A percentile compares a stretch with the other conserved stretches of the same genome.
Conservation (phyloP, 2,329 filamentous ascomycete genomes). For the Alternaria sp. region DNA sequence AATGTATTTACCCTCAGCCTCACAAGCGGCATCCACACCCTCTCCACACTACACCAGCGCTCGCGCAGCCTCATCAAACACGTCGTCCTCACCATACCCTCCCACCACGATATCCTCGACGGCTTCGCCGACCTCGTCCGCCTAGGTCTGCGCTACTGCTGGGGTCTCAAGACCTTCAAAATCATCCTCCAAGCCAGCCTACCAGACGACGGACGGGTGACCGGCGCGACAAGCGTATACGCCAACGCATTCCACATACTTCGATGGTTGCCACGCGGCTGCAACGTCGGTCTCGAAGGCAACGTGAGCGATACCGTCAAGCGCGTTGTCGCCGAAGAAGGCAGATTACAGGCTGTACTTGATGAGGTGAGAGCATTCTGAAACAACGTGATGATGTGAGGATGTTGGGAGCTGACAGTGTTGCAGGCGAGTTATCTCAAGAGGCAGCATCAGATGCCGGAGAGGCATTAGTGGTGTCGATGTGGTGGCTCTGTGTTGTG, state of each 20-base stretch:
- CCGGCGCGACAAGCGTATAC: conserved; percentile 52
- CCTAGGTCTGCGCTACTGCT: conserved; percentile 55
- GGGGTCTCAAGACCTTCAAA: conserved; percentile 52
- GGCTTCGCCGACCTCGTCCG: conserved; percentile 55
- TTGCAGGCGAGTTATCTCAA: conserved; percentile 40
- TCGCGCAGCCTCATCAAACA: conserved; percentile 53
- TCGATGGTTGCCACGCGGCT: conserved; percentile 53
- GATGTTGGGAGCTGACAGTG: neutral
- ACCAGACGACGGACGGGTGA: conserved; percentile 35
- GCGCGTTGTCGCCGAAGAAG: conserved; percentile 52
- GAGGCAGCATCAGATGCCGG: conserved; percentile 49
- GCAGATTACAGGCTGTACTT: conserved; percentile 47
- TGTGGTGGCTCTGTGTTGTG: neutral
- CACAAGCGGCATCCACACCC: conserved; percentile 46
- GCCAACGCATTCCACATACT: conserved; percentile 57
- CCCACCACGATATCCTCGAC: conserved; percentile 55
- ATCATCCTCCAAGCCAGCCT: conserved; percentile 47
- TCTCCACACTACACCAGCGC: conserved; percentile 52
- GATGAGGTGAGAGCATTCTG: conserved; percentile 46
- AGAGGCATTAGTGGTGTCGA: conserved; percentile 25
- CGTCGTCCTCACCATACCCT: conserved; percentile 53
- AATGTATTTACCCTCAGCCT: conserved; percentile 49
- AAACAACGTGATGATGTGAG: neutral
- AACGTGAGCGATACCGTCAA: conserved; percentile 49
- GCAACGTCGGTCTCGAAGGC: conserved; percentile 50